Percentiles rank a stretch among this genome's conserved stretches.
phyloP scores from a whole-genome alignment of 2,329 filamentous ascomycete genomes.

The Raffaelea albimanens region DNA sequence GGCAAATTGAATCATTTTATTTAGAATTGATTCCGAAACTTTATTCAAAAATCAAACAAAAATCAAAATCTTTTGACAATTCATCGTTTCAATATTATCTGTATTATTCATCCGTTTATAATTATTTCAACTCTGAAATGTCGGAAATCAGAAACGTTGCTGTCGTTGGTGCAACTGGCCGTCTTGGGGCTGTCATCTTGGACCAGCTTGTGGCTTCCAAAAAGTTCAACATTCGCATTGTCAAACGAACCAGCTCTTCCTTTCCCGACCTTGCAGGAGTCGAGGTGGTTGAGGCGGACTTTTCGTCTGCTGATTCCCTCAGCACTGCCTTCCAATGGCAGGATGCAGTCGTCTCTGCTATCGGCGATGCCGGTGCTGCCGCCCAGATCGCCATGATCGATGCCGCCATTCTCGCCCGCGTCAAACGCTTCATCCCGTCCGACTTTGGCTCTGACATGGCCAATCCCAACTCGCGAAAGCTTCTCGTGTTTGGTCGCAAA shows the following conservation, averaged over 20 bases:
- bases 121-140: constrained; percentile 1
- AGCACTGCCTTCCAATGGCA: constrained; percentile 32
- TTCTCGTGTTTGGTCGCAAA: constrained; percentile 18
- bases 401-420: constrained; percentile 13
- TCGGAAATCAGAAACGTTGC: constrained; percentile 26
- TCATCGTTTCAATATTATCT: too few relatives aligned
- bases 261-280: constrained; percentile 18
- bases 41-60: too few relatives aligned
- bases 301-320: constrained; percentile 27
- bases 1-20: too few relatives aligned
- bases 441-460: constrained; percentile 14
- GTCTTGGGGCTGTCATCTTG: not conserved
- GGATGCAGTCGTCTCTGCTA: constrained; percentile 39
- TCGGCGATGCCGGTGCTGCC: constrained; percentile 24
- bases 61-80: too few relatives aligned
- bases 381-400: constrained; percentile 35
- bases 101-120: not conserved
- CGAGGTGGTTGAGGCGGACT: constrained; percentile 24
- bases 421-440: constrained; percentile 15
- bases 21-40: too few relatives aligned
- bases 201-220: constrained; percentile 10
- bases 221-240: constrained; percentile 27
- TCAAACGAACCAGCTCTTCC: not conserved
- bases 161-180: constrained; percentile 19
- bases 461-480: constrained; percentile 15